phyloP scores from a whole-genome alignment of 179 eudicot species.

The Beta lomatogona region DNA sequence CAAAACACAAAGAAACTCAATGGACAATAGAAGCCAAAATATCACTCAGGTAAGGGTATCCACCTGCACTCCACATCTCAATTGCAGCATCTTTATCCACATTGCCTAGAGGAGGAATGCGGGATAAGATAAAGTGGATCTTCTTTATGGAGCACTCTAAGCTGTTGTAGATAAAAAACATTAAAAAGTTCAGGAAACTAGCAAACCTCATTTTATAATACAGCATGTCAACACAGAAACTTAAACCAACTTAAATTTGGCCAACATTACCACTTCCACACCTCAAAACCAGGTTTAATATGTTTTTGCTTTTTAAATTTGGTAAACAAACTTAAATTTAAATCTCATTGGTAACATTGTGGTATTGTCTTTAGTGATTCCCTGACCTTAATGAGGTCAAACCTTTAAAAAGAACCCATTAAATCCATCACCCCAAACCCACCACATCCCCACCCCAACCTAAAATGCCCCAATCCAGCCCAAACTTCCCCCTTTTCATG shows the following conservation, averaged over 20 bases:
- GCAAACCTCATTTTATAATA: neutral
- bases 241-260: neutral
- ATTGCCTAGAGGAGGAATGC: slow-evolving; percentile 58
- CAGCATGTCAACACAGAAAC: neutral
- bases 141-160: slow-evolving; percentile 56
- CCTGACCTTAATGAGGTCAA: too few relatives aligned
- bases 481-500: too few relatives aligned
- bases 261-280: neutral
- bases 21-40: neutral
- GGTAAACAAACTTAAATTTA: too few relatives aligned
- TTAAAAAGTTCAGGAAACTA: slow-evolving; percentile 21
- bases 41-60: slow-evolving; percentile 18
- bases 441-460: too few relatives aligned
- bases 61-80: slow-evolving; percentile 84
- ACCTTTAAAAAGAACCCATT: too few relatives aligned
- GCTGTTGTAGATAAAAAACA: slow-evolving; percentile 44
- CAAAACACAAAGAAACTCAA: neutral
- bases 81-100: slow-evolving; percentile 41
- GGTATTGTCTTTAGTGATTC: too few relatives aligned
- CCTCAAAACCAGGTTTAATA: neutral
- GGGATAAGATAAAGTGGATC: slow-evolving; percentile 57
- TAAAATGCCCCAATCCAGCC: too few relatives aligned
- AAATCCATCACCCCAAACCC: too few relatives aligned
- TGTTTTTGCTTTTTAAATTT: neutral
- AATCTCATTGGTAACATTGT: too few relatives aligned